Base-by-base conservation (phyloP, 768 basidiomycete genomes). In the Russula emetica region DNA sequence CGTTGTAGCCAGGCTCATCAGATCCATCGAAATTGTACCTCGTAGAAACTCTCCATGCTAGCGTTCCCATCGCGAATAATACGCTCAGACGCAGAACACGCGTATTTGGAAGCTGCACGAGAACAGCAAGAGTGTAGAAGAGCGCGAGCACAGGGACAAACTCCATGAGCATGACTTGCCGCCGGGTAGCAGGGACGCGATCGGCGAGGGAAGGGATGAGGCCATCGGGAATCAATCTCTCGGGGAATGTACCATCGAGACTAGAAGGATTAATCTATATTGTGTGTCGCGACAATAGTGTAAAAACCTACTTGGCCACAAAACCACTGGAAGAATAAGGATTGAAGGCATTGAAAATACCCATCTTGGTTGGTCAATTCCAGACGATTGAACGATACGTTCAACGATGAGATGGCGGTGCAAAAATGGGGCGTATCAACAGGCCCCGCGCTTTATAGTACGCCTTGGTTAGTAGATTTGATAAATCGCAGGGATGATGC, bases 91-190 rank as follows among this genome's bases (percentile, higher is more conserved):
- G 80, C 61, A 80, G 70, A 3, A 73, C 53, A 51, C 73, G 72
- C 1, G 84, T 83, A 36, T 72, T 72, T 0, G 80, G 80, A 16
- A 79, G 70, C 44, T 82, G 74, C 8, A 85, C 81, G 55, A 87
- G 76, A 38, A 83, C 70, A 14, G 84, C 84, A 59, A 81, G 80
- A 13, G 69, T 72, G 74, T 82, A 83, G 71, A 81, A 83, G 62
- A 74, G 74, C 26, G 80, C 60, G 1, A 82, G 24, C 18, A 78
- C 71, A 1, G 81, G 82, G 18, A 80, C 28, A 36, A 83, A 63
- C 55, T 76, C 72, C 11, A 74, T 74, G 34, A 70, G 68, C 67
- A 77, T 55, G 36, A 58, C 59, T 34, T 5, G 10, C 32, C 34
- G 10, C 32, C 34, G 55, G 11, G 64, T 62, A 18, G 50, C 44